A percentile compares a stretch with the other conserved stretches of the same genome.
Evolutionary conservation across 2,329 filamentous ascomycete species (phyloP).

Genomic region (Paecilomyces sp.): DNA sequence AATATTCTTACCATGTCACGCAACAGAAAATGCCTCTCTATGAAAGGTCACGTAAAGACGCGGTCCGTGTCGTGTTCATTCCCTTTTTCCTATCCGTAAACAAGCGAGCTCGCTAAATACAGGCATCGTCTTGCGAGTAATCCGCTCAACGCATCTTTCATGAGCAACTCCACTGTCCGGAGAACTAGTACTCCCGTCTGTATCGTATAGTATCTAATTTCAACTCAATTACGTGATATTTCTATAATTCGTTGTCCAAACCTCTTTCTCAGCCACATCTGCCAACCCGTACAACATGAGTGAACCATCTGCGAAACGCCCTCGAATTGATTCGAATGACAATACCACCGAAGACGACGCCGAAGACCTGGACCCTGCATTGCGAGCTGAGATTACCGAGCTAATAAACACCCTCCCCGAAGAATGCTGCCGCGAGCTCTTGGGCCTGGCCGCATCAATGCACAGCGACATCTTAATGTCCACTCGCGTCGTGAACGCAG

Average conservation of each 20-base stretch:
- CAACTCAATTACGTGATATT: too few species aligned
- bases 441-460: not conserved
- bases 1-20: not conserved
- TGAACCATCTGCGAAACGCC: not conserved
- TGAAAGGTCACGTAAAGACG: not conserved
- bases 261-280: not conserved
- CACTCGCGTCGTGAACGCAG: not conserved
- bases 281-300: not conserved
- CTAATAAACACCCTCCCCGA: not conserved
- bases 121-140: not conserved
- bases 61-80: not conserved
- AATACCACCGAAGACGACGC: not conserved
- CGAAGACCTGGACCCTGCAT: not conserved
- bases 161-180: not conserved
- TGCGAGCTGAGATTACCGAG: not conserved
- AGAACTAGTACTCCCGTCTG: not conserved
- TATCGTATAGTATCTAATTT: not conserved
- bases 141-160: not conserved
- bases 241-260: too few species aligned
- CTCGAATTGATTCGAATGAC: not conserved
- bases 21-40: not conserved
- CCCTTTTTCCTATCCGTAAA: not conserved
- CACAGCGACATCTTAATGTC: not conserved
- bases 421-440: not conserved
- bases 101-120: not conserved